A percentile compares a stretch with the other conserved stretches of the same genome.
Evolutionary conservation across 176 grass and related monocot species (phyloP).

Genomic region (bread wheat (Triticum aestivum)): IWGSC_CS_RefSeq_v2.1 NC_057803.1:564315682-564316181

Average conservation of each 20-base stretch:
- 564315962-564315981: constrained; percentile 16
- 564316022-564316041: constrained; percentile 28
- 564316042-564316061: background rate
- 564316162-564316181: background rate
- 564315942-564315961: no score
- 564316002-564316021: constrained; percentile 18
- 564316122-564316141: background rate
- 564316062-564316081: background rate
- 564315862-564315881: background rate
- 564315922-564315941: no score
- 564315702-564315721: background rate
- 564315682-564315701: constrained; percentile 12
- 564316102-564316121: background rate
- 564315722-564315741: background rate
- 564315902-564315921: background rate
- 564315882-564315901: background rate
- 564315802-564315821: background rate
- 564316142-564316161: background rate
- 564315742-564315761: background rate
- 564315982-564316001: background rate
- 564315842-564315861: background rate
- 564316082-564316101: constrained; percentile 34
- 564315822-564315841: background rate
- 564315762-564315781: background rate
- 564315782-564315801: background rate